These are phyloP conservation scores for Eucalyptus virginea DNA, from an alignment of 345 rosid genomes.

Conservation along the genomic window DNA sequence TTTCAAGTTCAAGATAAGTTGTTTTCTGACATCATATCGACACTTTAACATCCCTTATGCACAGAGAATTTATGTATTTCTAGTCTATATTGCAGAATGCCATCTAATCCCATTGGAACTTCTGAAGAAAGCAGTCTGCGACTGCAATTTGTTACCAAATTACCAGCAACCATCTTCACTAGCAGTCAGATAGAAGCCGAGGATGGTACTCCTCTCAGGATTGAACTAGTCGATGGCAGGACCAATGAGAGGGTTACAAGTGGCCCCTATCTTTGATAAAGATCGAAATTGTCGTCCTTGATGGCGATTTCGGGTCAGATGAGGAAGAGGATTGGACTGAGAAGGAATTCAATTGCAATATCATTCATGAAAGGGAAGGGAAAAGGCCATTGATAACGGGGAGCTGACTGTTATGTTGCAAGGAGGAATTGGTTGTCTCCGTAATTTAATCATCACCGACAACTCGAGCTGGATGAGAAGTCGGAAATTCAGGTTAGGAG, in stretches of 20 bases:
- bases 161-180: slow-evolving; percentile 7
- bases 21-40: not conserved
- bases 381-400: slow-evolving; percentile 17
- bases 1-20: not conserved
- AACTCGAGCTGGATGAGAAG: slow-evolving; percentile 26
- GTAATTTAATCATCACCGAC: slow-evolving; percentile 15
- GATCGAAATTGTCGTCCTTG: slow-evolving; percentile 9
- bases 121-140: slow-evolving; percentile 3
- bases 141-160: slow-evolving; percentile 1
- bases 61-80: not conserved
- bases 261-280: slow-evolving; percentile 8
- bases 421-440: slow-evolving; percentile 7
- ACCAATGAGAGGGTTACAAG: not conserved
- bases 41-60: not conserved
- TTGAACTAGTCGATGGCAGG: slow-evolving; percentile 1
- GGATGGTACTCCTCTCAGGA: not conserved
- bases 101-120: not conserved
- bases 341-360: slow-evolving; percentile 1
- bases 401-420: not conserved
- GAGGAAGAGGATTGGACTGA: slow-evolving; percentile 8
- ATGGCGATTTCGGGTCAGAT: slow-evolving; percentile 12
- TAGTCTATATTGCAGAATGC: not conserved
- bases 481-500: slow-evolving; percentile 17
- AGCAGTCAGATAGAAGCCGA: slow-evolving; percentile 1
- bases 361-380: slow-evolving; percentile 14